Evolutionary conservation across 208 protist species (phyloP), one percentile per base, ranked within the genome.

Genomic region (Zelonia costaricensis): DNA sequence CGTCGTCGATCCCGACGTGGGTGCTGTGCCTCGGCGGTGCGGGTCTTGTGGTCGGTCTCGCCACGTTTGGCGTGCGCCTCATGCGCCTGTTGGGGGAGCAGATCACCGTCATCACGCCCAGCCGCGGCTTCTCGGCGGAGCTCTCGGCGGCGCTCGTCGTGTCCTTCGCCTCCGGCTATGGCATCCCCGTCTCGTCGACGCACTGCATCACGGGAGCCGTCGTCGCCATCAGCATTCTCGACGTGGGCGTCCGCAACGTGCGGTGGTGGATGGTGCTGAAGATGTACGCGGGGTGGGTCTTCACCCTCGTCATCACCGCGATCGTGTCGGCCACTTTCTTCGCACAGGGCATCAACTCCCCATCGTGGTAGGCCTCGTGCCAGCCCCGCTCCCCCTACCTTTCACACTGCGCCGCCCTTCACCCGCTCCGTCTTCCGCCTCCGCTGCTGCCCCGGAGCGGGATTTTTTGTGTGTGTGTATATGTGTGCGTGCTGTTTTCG

Each of bases 141-240:
- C 77, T 94, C 12, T 77, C 84, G 16, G 74, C 82, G 10, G 88
- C 88, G 10, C 46, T 91, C 0, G 81, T 90, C 23, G 78, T 97
- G 5, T 87, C 92, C 33, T 76, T 94, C 47, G 84, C 86, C 27
- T 94, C 87, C 18, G 74, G 59, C 54, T 85, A 83, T 49, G 82
- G 81, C 44, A 76, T 95, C 43, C 90, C 91, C 33, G 83, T 98
- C 30, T 92, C 82, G 2, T 95, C 90, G 15, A 98, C 94, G 9
- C 91, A 97, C 73, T 91, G 85, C 63, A 94, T 92, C 53, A 89
- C 90, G 12, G 93, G 93, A 18, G 85, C 86, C n/a, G 77, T 97
- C 25, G 68, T 94, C 9, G 88, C 84, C 13, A 82, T 90, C 46
- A 85, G 82, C 31, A 81, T 97, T 47, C 61, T 92, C 23, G 86